Percentiles rank a stretch among this genome's conserved stretches.
phyloP scores from a whole-genome alignment of 139 green algal genomes.

The Parachlorella kessleri region DNA sequence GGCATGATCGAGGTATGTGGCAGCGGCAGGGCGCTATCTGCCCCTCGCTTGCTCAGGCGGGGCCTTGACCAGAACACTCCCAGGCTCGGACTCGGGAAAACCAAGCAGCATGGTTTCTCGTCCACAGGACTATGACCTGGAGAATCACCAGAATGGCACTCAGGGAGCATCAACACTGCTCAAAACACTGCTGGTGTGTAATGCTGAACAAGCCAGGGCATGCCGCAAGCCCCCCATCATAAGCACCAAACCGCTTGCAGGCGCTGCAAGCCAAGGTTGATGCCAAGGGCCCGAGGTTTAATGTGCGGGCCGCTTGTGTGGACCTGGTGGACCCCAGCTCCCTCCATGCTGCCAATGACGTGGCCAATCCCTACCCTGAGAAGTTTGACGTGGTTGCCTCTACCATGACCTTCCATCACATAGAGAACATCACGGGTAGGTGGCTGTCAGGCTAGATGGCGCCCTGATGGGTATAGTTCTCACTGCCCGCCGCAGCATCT shows the following conservation, averaged over 20 bases:
- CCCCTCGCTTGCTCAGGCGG: background rate
- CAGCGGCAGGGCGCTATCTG: background rate
- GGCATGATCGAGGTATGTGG: background rate
- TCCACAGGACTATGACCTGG: background rate
- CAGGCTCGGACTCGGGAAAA: background rate
- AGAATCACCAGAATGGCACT: background rate
- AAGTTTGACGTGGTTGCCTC: slow-evolving; percentile 6
- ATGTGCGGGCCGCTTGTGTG: background rate
- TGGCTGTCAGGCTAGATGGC: too few relatives aligned
- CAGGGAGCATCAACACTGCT: too few relatives aligned
- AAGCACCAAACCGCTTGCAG: background rate
- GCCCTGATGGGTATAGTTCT: too few relatives aligned
- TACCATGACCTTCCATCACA: background rate
- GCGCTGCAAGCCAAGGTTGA: background rate
- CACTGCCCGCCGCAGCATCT: too few relatives aligned
- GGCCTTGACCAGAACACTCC: background rate
- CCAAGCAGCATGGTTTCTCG: background rate
- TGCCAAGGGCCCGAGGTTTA: background rate
- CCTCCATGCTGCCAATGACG: background rate
- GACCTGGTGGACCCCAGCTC: background rate
- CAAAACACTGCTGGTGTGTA: too few relatives aligned
- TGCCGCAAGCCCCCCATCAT: background rate
- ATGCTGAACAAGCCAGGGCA: too few relatives aligned
- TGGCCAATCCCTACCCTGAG: slow-evolving; percentile 4
- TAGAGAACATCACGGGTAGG: background rate